Conservation (phyloP, 2,329 filamentous ascomycete species). For the Phyllosticta citribraziliensis region DNA sequence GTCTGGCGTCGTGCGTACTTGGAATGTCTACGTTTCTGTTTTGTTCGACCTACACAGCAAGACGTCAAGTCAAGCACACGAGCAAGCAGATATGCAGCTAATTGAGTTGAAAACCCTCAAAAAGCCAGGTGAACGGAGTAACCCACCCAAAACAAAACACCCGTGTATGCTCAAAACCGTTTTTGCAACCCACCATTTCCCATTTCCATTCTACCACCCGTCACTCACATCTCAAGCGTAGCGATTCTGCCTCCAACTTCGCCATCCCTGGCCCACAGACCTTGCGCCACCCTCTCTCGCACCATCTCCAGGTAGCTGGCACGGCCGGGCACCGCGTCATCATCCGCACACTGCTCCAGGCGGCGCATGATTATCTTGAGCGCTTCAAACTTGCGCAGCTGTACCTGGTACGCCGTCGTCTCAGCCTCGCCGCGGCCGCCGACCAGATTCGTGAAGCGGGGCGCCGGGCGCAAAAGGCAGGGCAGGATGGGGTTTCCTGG, state of each 20-base stretch:
- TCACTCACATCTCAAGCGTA: constrained; percentile 31
- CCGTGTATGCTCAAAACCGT: neutral
- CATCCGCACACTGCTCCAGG: constrained; percentile 27
- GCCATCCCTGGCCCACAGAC: constrained; percentile 31
- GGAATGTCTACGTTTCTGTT: neutral
- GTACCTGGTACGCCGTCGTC: constrained; percentile 48
- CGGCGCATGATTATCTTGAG: constrained; percentile 39
- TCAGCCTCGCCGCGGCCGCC: constrained; percentile 48
- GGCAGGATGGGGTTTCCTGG: constrained; percentile 44
- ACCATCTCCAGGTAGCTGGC: constrained; percentile 32
- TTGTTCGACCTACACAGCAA: neutral
- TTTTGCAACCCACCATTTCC: neutral
- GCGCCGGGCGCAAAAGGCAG: constrained; percentile 47
- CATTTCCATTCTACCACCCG: neutral
- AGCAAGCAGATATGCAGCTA: neutral
- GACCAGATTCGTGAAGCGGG: constrained; percentile 48
- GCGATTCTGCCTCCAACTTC: constrained; percentile 36
- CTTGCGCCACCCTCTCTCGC: constrained; percentile 31
- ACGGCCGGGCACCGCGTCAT: constrained; percentile 16
- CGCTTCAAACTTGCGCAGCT: constrained; percentile 48
- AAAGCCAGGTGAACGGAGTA: neutral
- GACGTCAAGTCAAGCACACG: neutral
- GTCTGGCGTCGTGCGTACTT: too few species aligned
- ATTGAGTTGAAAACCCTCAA: neutral
- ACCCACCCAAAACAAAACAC: neutral